Evolutionary conservation across 345 rosid genomes (phyloP).

Genomic region (Eucalyptus pauciflora): DNA sequence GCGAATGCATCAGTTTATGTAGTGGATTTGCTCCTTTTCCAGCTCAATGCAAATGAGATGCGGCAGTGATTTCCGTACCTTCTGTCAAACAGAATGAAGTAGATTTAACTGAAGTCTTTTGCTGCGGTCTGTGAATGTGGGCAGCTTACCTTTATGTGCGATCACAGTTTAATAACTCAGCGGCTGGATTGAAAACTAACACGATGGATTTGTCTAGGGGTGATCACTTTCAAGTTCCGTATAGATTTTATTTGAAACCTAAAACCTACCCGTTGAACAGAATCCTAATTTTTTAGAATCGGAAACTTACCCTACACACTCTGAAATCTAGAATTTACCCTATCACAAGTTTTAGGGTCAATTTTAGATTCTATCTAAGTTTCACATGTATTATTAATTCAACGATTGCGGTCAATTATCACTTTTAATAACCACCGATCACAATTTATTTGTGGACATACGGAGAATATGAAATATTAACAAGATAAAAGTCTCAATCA

Average conservation of each 20-base stretch:
- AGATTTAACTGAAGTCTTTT: not conserved
- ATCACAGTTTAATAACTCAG: not conserved
- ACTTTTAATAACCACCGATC: rapidly evolving
- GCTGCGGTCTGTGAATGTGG: not conserved
- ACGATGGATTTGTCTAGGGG: not conserved
- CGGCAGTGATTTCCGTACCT: not conserved
- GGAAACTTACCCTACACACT: rapidly evolving
- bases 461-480: rapidly evolving
- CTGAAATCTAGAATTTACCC: rapidly evolving
- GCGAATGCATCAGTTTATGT: not conserved
- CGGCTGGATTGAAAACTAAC: not conserved
- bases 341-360: no score
- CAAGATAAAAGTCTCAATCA: no score
- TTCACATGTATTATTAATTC: no score
- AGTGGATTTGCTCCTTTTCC: not conserved
- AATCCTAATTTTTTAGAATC: no score
- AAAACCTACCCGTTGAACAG: rapidly evolving
- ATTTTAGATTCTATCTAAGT: rapidly evolving
- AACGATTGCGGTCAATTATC: rapidly evolving
- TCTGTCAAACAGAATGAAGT: not conserved
- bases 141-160: not conserved
- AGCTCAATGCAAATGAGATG: not conserved
- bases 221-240: no score
- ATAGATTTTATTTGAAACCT: no score
- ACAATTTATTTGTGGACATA: no score